A percentile compares a stretch with the other conserved stretches of the same genome.
phyloP scores from a whole-genome alignment of 441 rosid genomes.

The Gossypium aridum region DNA sequence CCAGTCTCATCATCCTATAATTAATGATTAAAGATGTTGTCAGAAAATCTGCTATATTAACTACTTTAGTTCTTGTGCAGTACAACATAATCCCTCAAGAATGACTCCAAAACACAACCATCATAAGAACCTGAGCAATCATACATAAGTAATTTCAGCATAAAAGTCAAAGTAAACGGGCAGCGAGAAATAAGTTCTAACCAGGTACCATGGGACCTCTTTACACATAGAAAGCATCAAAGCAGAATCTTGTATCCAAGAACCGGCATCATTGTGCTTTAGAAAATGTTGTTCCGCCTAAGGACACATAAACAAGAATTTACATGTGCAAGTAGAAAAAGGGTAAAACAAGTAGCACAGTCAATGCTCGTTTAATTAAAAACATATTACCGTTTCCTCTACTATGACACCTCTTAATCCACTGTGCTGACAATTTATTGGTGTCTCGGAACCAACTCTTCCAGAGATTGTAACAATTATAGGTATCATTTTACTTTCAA shows the following conservation, averaged over 20 bases:
- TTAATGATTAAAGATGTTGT: slow-evolving; percentile 1
- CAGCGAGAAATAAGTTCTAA: slow-evolving; percentile 23
- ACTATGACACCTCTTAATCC: slow-evolving; percentile 85
- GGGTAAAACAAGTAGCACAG: background rate
- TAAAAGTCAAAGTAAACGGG: background rate
- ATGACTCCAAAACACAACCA: background rate
- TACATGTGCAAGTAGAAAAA: slow-evolving; percentile 6
- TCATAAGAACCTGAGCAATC: background rate
- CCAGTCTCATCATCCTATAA: slow-evolving; percentile 80
- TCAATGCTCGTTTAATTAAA: background rate
- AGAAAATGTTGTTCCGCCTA: slow-evolving; percentile 92
- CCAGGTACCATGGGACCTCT: slow-evolving; percentile 96
- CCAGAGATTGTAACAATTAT: slow-evolving; percentile 79
- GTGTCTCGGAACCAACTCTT: slow-evolving; percentile 89
- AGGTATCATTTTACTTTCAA: slow-evolving; percentile 69
- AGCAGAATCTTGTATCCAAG: slow-evolving; percentile 97
- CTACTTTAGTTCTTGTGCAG: slow-evolving; percentile 2
- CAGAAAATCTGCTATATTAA: slow-evolving; percentile 5
- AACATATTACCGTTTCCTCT: slow-evolving; percentile 72
- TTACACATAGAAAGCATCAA: slow-evolving; percentile 83
- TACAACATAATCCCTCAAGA: background rate
- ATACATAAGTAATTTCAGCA: slow-evolving; percentile 1
- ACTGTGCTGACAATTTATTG: slow-evolving; percentile 71
- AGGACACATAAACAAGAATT: slow-evolving; percentile 13
- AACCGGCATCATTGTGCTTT: slow-evolving; percentile 93